Conservation (phyloP, 2,329 filamentous ascomycete genomes). For the Ceratocystis cacaofunesta region DNA sequence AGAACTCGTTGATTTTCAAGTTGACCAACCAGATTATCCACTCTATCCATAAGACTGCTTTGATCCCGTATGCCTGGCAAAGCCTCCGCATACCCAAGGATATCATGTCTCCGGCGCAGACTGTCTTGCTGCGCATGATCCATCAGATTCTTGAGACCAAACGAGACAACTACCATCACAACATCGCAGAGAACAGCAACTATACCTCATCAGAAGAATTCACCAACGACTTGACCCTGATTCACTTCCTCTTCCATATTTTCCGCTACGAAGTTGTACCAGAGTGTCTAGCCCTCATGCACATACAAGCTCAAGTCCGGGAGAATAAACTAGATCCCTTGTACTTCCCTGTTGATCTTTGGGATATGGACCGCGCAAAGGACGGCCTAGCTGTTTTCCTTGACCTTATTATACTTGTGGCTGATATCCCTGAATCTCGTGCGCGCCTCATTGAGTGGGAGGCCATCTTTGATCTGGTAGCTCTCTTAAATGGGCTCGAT, state of each 20-base stretch:
- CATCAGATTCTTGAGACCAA: conserved; percentile 15
- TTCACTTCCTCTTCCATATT: conserved; percentile 84
- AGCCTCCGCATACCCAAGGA: conserved; percentile 86
- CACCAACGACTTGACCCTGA: conserved; percentile 22
- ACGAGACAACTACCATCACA: conserved; percentile 8
- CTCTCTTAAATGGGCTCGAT: conserved; percentile 74
- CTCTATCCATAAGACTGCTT: conserved; percentile 72
- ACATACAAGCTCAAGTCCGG: conserved; percentile 79
- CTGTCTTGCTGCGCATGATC: conserved; percentile 77
- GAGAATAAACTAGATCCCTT: conserved; percentile 59
- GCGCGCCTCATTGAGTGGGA: conserved; percentile 83
- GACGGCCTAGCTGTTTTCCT: conserved; percentile 90
- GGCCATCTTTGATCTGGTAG: conserved; percentile 74
- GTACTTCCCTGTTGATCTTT: conserved; percentile 86
- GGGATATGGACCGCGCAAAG: conserved; percentile 96
- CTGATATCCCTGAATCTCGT: conserved; percentile 71
- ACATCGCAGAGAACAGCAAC: conserved; percentile 8
- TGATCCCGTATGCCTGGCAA: conserved; percentile 86
- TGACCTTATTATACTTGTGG: conserved; percentile 81
- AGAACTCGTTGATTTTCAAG: conserved; percentile 89
- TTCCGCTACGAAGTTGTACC: conserved; percentile 88
- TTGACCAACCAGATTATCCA: conserved; percentile 94
- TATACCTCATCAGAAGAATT: conserved; percentile 16
- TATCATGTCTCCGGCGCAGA: conserved; percentile 89
- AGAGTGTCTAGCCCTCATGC: conserved; percentile 86